Evolutionary conservation across 805 yeast genomes (phyloP).

Genomic region (Candida incommunis): DNA sequence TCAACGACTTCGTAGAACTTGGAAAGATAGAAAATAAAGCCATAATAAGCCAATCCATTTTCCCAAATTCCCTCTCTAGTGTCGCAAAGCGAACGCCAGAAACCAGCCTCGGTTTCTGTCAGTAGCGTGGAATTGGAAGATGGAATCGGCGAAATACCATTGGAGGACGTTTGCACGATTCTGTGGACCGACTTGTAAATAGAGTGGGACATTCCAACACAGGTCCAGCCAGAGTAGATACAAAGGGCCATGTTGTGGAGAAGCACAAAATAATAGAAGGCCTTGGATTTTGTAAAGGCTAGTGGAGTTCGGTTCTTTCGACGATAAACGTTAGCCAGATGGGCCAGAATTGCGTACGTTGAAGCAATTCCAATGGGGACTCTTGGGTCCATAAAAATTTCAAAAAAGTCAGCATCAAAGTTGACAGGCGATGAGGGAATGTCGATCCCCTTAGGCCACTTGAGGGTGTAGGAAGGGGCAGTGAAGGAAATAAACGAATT

Average conservation of each 20-base stretch:
- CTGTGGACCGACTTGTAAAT: constrained; percentile 29
- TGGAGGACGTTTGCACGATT: constrained; percentile 16
- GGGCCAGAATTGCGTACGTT: constrained; percentile 45
- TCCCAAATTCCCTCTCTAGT: constrained; percentile 44
- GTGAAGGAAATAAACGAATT: neutral
- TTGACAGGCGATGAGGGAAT: neutral
- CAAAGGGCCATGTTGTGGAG: constrained; percentile 49
- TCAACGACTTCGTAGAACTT: constrained; percentile 62
- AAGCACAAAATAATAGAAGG: constrained; percentile 42
- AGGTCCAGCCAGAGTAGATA: constrained; percentile 58
- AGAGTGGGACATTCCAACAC: constrained; percentile 45
- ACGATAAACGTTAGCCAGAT: constrained; percentile 34
- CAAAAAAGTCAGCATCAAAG: constrained; percentile 6
- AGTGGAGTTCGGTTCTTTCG: constrained; percentile 35
- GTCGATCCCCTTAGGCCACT: neutral
- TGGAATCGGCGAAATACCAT: constrained; percentile 6
- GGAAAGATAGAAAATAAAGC: constrained; percentile 54
- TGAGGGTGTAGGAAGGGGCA: neutral
- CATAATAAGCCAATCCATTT: constrained; percentile 39
- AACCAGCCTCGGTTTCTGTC: constrained; percentile 13
- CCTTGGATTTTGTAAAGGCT: constrained; percentile 27
- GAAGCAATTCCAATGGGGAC: constrained; percentile 46
- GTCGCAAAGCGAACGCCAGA: constrained; percentile 53
- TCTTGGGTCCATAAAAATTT: constrained; percentile 27
- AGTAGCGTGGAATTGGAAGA: too few relatives aligned